Evolutionary conservation across 805 yeast genomes (phyloP).

Genomic region (Pichia heedii): DNA sequence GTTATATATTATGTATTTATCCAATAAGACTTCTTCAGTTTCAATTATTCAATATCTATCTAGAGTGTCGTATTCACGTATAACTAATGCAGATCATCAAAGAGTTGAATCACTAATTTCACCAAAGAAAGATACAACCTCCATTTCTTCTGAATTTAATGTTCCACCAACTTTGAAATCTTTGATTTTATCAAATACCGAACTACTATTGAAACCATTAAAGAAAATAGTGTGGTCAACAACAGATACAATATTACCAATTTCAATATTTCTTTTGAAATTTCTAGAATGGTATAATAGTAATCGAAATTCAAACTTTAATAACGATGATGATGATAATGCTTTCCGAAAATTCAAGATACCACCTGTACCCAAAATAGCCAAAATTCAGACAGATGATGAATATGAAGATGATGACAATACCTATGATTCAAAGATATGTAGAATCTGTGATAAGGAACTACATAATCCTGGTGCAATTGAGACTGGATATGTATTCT

Average conservation of each 20-base stretch:
- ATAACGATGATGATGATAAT: conserved; percentile 36
- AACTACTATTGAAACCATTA: conserved; percentile 14
- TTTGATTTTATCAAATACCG: not conserved
- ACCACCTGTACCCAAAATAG: conserved; percentile 5
- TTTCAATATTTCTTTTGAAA: conserved; percentile 71
- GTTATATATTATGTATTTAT: conserved; percentile 54
- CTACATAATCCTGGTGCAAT: conserved; percentile 76
- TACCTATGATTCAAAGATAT: conserved; percentile 23
- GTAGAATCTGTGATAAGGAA: conserved; percentile 61
- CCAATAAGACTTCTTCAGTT: conserved; percentile 58
- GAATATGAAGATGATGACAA: conserved; percentile 11
- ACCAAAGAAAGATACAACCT: not conserved
- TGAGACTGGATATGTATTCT: conserved; percentile 86
- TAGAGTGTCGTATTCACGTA: conserved; percentile 56
- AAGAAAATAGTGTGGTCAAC: conserved; percentile 20
- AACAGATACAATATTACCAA: conserved; percentile 52
- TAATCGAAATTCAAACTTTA: conserved; percentile 55
- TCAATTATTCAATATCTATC: conserved; percentile 52
- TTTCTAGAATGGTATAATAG: conserved; percentile 92
- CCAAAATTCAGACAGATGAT: conserved; percentile 1
- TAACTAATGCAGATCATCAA: conserved; percentile 42
- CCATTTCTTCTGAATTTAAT: not conserved
- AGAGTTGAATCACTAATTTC: conserved; percentile 23
- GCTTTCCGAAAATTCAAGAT: conserved; percentile 11
- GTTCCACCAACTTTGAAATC: conserved; percentile 5